phyloP scores from a whole-genome alignment of 2,329 filamentous ascomycete genomes.

The Colletotrichum salicis region DNA sequence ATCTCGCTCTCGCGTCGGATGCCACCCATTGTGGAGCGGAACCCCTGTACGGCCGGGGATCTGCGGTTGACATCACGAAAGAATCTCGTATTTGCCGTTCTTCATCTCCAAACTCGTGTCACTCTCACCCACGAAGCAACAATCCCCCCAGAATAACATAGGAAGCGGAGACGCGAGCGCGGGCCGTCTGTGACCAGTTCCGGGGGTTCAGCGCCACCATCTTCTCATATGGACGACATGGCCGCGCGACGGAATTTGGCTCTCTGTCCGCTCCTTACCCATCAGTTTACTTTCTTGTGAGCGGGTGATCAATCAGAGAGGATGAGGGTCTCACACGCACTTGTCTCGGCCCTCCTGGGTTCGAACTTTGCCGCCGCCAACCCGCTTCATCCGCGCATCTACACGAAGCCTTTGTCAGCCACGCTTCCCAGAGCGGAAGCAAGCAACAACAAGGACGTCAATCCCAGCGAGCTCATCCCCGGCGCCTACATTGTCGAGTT shows the following conservation, averaged over 20 bases:
- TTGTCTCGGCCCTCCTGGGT: conserved; percentile 13
- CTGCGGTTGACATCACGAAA: conserved; percentile 14
- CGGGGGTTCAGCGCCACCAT: background rate
- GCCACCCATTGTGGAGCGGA: background rate
- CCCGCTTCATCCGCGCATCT: conserved; percentile 23
- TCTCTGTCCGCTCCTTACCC: background rate
- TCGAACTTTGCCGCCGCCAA: conserved; percentile 5
- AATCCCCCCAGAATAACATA: background rate
- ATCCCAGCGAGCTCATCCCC: conserved; percentile 19
- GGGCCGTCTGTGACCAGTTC: background rate
- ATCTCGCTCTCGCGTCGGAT: background rate
- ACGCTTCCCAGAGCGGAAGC: background rate
- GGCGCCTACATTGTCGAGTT: conserved; percentile 43
- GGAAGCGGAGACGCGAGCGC: background rate
- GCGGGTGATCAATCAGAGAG: conserved; percentile 13
- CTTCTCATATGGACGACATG: background rate
- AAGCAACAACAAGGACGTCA: background rate
- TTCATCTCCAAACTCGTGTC: conserved; percentile 21
- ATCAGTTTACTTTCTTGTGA: background rate
- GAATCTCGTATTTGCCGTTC: conserved; percentile 30
- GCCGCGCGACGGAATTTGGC: background rate
- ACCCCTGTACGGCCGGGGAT: conserved; percentile 22
- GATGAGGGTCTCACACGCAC: conserved; percentile 17
- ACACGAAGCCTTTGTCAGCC: background rate
- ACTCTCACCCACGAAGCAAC: background rate